Conservation (phyloP, 1,284 basidiomycete species). For the Ganoderma lingzhi region DNA sequence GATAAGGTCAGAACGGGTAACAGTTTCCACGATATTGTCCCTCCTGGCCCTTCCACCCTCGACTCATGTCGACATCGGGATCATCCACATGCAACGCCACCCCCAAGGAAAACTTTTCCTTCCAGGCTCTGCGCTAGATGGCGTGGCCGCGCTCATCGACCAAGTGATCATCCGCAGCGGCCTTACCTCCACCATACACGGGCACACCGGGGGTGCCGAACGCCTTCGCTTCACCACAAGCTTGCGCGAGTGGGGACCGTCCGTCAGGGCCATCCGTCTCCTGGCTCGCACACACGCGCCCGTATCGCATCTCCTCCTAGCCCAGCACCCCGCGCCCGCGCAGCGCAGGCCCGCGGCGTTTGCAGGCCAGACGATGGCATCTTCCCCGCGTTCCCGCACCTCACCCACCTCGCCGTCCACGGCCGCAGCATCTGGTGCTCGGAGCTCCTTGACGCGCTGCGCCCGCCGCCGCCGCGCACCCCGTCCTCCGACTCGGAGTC, state of each 20-base stretch:
- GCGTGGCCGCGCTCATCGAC: too few relatives aligned
- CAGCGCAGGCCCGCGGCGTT: too few relatives aligned
- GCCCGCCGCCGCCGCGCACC: too few relatives aligned
- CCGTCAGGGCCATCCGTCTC: background rate
- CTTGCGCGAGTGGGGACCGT: too few relatives aligned
- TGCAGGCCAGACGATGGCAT: too few relatives aligned
- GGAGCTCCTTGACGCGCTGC: background rate
- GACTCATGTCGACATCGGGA: background rate
- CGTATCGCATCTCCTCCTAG: background rate
- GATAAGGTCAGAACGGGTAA: background rate
- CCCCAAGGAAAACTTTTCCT: background rate
- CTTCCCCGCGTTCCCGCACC: background rate
- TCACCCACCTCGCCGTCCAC: background rate
- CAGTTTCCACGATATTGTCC: background rate
- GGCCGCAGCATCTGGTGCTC: background rate
- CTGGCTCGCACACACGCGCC: background rate
- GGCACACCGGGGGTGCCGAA: too few relatives aligned
- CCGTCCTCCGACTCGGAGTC: too few relatives aligned
- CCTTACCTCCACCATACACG: too few relatives aligned
- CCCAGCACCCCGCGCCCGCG: too few relatives aligned
- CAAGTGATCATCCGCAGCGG: too few relatives aligned
- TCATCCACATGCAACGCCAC: background rate
- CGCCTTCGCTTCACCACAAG: too few relatives aligned
- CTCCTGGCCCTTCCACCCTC: background rate
- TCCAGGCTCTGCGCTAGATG: background rate